Evolutionary conservation across 2,329 filamentous ascomycete species (phyloP), one percentile per base, ranked within the genome.

Genomic region (Zalaria sp.): DNA sequence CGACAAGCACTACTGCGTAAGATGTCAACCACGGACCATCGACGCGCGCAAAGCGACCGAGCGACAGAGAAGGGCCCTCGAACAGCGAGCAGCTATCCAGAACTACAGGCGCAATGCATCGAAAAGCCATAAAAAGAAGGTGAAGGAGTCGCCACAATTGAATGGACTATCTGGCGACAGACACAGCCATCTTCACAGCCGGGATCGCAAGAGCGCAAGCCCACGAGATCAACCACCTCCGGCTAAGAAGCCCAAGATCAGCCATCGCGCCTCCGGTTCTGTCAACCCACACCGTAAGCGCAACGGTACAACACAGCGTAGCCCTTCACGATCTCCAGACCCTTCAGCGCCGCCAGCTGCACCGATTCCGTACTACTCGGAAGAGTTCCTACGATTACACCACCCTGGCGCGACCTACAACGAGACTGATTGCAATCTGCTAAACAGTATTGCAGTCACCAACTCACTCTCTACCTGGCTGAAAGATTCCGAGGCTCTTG

Each of bases 71-170:
- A 36, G 42, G 31, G 36, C 36, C 5, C 26, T 39, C 18, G 40
- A 46, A 68, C 66, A 49, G 65, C 71, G 43, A 75, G 77, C 45
- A 71, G 81, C 46, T 71, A 75, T 52, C 26, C 55, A 57, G 37
- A 53, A 53, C 27, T 52, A 75, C 44, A 83, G 88, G 61, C 76
- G 87, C 46, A 76, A 80, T 5, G 73, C 80, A 5, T 69, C 83
- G 8, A 94, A 94, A 59, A 81, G 73, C 57, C 82, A 87, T 57
- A 94, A 88, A 68, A 95, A 93, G 69, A 93, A 88, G 62, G 61
- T 73, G 32, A 93, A 87, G 57, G 83, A 87, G 39, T 55, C 58
- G 27, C 56, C 60, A 6, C 64, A 62, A 27, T 77, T 79, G 35
- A 88, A 87, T 56, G 82, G 82, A 39, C 77, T 67, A 65, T 60